Percentiles rank a stretch among this genome's conserved stretches.
Evolutionary conservation across 192 early-diverging fungal species (phyloP).

Genomic region (Podila epicladia): DNA sequence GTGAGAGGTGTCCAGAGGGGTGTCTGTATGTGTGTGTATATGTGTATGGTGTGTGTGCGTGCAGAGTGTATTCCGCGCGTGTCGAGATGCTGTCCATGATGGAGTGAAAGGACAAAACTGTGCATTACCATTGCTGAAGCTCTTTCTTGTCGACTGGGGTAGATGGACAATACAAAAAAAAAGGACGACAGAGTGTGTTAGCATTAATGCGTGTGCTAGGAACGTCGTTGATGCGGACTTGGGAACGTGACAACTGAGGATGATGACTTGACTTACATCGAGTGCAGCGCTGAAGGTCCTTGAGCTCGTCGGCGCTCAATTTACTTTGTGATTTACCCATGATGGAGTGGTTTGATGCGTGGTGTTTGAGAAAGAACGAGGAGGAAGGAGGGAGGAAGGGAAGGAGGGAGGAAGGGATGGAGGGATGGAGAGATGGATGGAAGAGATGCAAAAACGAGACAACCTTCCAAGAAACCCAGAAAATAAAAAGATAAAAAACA

Average conservation of each 20-base stretch:
- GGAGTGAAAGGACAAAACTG: background rate
- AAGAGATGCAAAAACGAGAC: too few species aligned
- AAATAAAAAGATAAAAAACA: too few species aligned
- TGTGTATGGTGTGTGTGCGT: too few species aligned
- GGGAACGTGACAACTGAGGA: background rate
- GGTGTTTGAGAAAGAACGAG: background rate
- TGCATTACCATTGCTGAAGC: slow-evolving; percentile 87
- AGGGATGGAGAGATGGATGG: too few species aligned
- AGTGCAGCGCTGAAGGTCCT: slow-evolving; percentile 82
- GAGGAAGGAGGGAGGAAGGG: background rate
- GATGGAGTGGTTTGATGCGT: slow-evolving; percentile 7
- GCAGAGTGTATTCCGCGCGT: too few species aligned
- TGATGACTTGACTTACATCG: slow-evolving; percentile 70
- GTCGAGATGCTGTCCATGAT: too few species aligned
- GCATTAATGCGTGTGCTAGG: background rate
- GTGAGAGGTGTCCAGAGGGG: too few species aligned
- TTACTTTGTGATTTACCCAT: slow-evolving; percentile 93
- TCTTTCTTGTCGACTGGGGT: slow-evolving; percentile 87
- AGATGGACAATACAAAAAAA: background rate
- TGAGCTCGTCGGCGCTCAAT: slow-evolving; percentile 78
- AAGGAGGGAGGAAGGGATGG: too few species aligned
- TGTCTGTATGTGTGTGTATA: too few species aligned
- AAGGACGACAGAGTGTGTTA: background rate
- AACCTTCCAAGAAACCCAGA: too few species aligned
- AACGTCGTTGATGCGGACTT: background rate